These are phyloP conservation scores for Punica granatum DNA, from an alignment of 345 rosid species.

Conservation along the genomic window DNA sequence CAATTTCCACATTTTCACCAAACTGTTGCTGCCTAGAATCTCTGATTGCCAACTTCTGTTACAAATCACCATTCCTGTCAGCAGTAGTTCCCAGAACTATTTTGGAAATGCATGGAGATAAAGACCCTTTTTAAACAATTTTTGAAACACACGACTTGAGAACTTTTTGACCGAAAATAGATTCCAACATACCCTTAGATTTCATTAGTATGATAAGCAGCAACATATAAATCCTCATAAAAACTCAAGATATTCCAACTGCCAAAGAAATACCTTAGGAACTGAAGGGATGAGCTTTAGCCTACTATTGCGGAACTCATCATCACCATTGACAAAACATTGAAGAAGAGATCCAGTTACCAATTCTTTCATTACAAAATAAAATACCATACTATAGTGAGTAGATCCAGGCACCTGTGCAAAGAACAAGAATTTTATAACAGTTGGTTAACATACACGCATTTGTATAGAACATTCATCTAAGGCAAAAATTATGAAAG, in stretches of 20 bases:
- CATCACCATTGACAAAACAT: constrained; percentile 95
- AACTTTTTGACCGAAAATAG: background rate
- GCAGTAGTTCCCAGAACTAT: no score
- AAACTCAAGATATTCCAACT: background rate
- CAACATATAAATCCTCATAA: background rate
- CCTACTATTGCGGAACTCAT: constrained; percentile 94
- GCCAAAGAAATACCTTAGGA: constrained; percentile 54
- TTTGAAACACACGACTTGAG: background rate
- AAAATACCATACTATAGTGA: constrained; percentile 95
- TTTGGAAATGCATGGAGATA: no score
- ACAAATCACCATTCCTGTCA: background rate
- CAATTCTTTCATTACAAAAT: constrained; percentile 64
- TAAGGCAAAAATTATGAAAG: background rate
- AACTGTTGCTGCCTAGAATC: no score
- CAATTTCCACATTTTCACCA: no score
- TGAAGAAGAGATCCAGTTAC: constrained; percentile 79
- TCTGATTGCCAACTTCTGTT: no score
- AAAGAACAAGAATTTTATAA: background rate
- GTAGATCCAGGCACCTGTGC: constrained; percentile 90
- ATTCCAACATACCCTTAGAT: no score
- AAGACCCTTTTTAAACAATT: no score
- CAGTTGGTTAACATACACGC: background rate
- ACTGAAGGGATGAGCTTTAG: constrained; percentile 93
- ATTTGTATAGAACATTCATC: no score
- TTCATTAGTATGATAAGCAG: no score